phyloP scores from a whole-genome alignment of 192 early-diverging fungal genomes.

The Entrophospora sp. region DNA sequence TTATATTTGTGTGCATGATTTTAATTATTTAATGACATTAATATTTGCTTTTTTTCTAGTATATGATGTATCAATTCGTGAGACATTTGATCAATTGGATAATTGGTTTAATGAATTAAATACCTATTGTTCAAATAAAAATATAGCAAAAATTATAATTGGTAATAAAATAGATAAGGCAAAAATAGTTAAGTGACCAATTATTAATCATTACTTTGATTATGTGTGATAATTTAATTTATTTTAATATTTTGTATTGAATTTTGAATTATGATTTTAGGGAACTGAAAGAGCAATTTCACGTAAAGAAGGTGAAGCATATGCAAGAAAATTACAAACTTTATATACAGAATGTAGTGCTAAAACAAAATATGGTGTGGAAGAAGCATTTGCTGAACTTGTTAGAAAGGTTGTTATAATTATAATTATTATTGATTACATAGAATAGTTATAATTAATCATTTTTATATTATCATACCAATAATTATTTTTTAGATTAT shows the following conservation, averaged over 20 bases:
- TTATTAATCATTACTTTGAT: not conserved
- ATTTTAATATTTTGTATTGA: not conserved
- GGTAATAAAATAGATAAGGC: constrained; percentile 98
- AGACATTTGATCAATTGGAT: constrained; percentile 84
- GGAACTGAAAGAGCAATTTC: constrained; percentile 60
- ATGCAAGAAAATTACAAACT: constrained; percentile 79
- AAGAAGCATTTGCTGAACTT: constrained; percentile 89
- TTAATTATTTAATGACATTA: not conserved
- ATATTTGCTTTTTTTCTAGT: constrained; percentile 42
- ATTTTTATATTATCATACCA: no score
- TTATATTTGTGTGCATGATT: no score
- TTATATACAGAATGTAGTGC: constrained; percentile 94
- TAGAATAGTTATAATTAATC: no score
- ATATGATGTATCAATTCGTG: constrained; percentile 91
- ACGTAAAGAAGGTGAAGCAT: constrained; percentile 79
- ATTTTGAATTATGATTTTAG: constrained; percentile 17
- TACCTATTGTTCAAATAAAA: constrained; percentile 75
- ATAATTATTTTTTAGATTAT: no score
- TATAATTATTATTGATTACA: no score
- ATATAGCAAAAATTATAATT: constrained; percentile 93
- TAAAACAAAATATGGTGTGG: constrained; percentile 85
- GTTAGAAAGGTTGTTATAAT: constrained; percentile 92
- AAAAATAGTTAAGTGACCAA: constrained; percentile 28
- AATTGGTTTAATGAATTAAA: constrained; percentile 92
- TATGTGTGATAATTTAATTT: not conserved